phyloP scores from a whole-genome alignment of 2,329 filamentous ascomycete genomes.

The Sphaerulina populicola region DNA sequence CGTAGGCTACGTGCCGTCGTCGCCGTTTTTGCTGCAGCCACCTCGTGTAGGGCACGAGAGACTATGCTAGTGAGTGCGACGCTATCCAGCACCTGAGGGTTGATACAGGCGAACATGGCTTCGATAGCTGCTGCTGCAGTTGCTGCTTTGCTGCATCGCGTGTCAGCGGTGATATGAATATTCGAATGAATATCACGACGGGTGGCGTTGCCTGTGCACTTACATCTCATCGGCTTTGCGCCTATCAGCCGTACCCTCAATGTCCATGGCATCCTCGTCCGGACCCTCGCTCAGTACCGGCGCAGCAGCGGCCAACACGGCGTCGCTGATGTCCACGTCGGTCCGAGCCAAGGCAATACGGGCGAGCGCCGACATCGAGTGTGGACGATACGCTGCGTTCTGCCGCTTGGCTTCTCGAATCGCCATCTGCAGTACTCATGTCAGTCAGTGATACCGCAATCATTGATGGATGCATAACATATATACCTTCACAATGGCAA shows the following conservation, averaged over 20 bases:
- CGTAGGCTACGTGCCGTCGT: constrained; percentile 16
- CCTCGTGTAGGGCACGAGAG: constrained; percentile 16
- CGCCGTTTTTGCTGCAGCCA: constrained; percentile 15
- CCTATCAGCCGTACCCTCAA: constrained; percentile 43
- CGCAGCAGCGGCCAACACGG: constrained; percentile 56
- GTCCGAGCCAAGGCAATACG: constrained; percentile 59
- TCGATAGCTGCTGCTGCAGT: constrained; percentile 28
- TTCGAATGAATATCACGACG: neutral
- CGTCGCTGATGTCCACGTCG: constrained; percentile 61
- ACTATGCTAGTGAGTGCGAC: constrained; percentile 14
- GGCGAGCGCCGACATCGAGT: constrained; percentile 65
- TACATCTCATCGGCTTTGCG: constrained; percentile 25
- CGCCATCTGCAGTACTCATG: constrained; percentile 49
- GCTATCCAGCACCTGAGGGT: constrained; percentile 19
- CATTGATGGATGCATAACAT: constrained; percentile 17
- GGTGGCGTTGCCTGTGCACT: constrained; percentile 12
- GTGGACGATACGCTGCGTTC: constrained; percentile 72
- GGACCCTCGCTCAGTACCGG: constrained; percentile 51
- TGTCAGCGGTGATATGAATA: constrained; percentile 1
- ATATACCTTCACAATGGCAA: constrained; percentile 58
- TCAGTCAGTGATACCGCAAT: constrained; percentile 10
- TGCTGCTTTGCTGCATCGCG: constrained; percentile 18
- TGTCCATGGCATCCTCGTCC: constrained; percentile 58
- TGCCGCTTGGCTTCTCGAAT: constrained; percentile 85
- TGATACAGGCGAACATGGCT: constrained; percentile 28